Evolutionary conservation across 352 stramenopile species (phyloP).

Genomic region (Globisporangium carolinianum): DNA sequence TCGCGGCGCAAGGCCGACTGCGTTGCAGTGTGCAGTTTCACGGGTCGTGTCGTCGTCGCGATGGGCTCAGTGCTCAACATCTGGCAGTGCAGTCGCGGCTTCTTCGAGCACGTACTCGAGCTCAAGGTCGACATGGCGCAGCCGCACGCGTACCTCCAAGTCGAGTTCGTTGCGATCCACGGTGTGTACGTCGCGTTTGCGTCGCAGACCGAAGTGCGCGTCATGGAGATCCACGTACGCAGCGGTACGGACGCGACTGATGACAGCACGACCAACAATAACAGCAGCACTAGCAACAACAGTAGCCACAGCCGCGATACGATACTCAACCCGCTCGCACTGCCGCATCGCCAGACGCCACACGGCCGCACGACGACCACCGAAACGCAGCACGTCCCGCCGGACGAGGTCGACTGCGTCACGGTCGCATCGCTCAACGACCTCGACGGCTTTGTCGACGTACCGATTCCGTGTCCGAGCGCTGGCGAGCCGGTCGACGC

Average conservation of each 20-base stretch:
- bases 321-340: slow-evolving; percentile 2
- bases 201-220: slow-evolving; percentile 68
- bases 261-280: too few relatives aligned
- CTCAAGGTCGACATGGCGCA: slow-evolving; percentile 76
- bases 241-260: slow-evolving; percentile 27
- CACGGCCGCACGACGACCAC: background rate
- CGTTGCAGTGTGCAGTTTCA: slow-evolving; percentile 80
- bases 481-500: slow-evolving; percentile 40
- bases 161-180: slow-evolving; percentile 80
- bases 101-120: slow-evolving; percentile 88
- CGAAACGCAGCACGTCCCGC: slow-evolving; percentile 12
- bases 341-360: background rate
- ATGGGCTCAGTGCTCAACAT: slow-evolving; percentile 78
- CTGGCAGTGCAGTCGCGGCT: slow-evolving; percentile 78
- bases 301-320: background rate
- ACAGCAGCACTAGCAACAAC: background rate
- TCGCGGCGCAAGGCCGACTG: slow-evolving; percentile 53
- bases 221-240: slow-evolving; percentile 76
- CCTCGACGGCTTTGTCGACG: slow-evolving; percentile 40
- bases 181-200: slow-evolving; percentile 69
- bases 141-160: slow-evolving; percentile 55
- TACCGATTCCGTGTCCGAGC: slow-evolving; percentile 43
- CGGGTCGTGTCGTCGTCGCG: slow-evolving; percentile 64
- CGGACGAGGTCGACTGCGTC: slow-evolving; percentile 43
- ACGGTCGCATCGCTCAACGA: slow-evolving; percentile 30